phyloP scores from a whole-genome alignment of 2,329 filamentous ascomycete species.

The Pseudogymnoascus sp. region DNA sequence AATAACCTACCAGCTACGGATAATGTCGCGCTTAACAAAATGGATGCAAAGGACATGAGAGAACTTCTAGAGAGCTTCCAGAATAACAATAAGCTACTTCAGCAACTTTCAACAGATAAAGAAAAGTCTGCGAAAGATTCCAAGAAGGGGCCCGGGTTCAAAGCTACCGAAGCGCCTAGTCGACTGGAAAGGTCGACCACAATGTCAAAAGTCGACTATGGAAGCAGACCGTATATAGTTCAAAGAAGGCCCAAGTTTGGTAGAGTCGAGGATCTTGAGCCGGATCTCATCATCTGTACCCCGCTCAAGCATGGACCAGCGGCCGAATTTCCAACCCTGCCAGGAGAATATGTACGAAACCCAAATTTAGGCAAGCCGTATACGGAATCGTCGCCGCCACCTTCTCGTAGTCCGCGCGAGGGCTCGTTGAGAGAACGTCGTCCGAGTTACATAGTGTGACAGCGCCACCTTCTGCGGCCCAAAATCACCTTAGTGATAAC shows the following conservation, averaged over 20 bases:
- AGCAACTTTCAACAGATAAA: too few species aligned
- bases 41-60: too few species aligned
- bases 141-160: too few species aligned
- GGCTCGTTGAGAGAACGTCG: conserved; percentile 16
- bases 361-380: conserved; percentile 30
- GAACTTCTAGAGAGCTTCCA: too few species aligned
- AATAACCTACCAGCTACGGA: too few species aligned
- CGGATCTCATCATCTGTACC: conserved; percentile 40
- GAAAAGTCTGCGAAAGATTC: too few species aligned
- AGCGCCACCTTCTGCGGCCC: too few species aligned
- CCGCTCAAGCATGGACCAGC: conserved; percentile 40
- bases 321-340: conserved; percentile 46
- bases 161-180: too few species aligned
- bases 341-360: conserved; percentile 44
- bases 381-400: conserved; percentile 19
- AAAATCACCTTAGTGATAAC: too few species aligned
- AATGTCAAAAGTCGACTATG: conserved; percentile 12
- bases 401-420: conserved; percentile 14
- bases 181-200: neutral
- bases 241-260: conserved; percentile 37
- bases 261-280: conserved; percentile 35
- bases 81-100: too few species aligned
- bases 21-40: too few species aligned
- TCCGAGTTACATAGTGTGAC: conserved; percentile 12
- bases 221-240: conserved; percentile 36